Base-by-base conservation (phyloP, 352 stramenopile species). In the Phytophthora ramorum region DNA sequence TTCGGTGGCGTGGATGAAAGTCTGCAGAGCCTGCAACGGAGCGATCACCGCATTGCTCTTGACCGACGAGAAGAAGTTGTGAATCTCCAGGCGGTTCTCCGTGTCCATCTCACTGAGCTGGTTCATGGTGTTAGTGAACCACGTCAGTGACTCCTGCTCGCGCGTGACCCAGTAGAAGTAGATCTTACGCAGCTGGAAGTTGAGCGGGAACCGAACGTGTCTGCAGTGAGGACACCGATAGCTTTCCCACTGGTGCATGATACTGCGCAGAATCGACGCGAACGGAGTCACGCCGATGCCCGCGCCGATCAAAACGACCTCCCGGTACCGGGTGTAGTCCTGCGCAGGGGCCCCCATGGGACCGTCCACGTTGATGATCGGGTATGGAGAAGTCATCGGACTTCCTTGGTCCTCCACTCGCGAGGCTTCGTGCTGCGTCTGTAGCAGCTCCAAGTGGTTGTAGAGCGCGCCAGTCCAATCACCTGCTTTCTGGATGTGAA, bases 81-180 rank as follows among this genome's bases (percentile, higher is more conserved):
- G 87, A 55, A 93, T 90, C 63, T 94, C 82, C 7, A 96, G 63
- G 4, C 86, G 75, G 45, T 89, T 78, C 47, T 92, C 85, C 32
- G 73, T 82, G 63, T 95, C 87, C 68, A 91, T 71, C 51, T 80
- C 75, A 35, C 73, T 84, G 41, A 95, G 68, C 49, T 93, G 73
- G 71, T 96, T 90, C 82, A 96, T 92, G 3, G 87, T 90, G 35
- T 91, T 81, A 0, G 67, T 79, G 41, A 96, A 96, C 89, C 87
- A 95, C 32, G 69, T 81, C 17, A 94, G 79, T 17, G 79, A 69
- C 38, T 92, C 66, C 43, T 93, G 83, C 48, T 95, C 83, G 17
- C 84, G 78, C 4, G 81, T 91, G 69, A 87, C 75, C 87, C 89
- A 96, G 72, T 92, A 93, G 61, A 95, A 96, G 69, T 96, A 92